A percentile compares a stretch with the other conserved stretches of the same genome.
phyloP scores from a whole-genome alignment of 2,329 filamentous ascomycete species.

The Pseudogymnoascus sp. region DNA sequence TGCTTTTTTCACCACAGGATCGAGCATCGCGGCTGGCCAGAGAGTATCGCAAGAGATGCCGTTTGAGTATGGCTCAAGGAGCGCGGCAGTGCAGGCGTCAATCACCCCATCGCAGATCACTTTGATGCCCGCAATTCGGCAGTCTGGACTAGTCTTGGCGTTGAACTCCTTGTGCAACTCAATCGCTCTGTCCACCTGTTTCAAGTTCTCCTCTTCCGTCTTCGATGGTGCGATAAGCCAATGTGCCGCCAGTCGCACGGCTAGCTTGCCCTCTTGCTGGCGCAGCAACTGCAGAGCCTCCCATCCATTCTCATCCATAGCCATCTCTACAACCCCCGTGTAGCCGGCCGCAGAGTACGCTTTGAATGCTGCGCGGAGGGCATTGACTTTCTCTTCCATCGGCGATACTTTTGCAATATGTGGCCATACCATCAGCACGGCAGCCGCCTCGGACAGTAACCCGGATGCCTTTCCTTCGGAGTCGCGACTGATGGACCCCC shows the following conservation, averaged over 20 bases:
- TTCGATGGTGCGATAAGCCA: constrained; percentile 46
- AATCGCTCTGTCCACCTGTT: constrained; percentile 45
- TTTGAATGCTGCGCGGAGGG: constrained; percentile 39
- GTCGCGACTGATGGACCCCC: constrained; percentile 46
- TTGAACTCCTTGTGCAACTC: constrained; percentile 41
- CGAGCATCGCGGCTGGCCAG: no score
- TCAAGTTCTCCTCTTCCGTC: constrained; percentile 36
- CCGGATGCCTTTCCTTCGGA: constrained; percentile 40
- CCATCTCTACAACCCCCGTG: constrained; percentile 51
- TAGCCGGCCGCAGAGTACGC: constrained; percentile 45
- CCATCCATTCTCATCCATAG: constrained; percentile 50
- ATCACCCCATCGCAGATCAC: constrained; percentile 59
- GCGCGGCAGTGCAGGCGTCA: constrained; percentile 56
- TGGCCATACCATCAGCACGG: constrained; percentile 48
- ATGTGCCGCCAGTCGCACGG: constrained; percentile 47
- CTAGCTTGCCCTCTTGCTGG: constrained; percentile 25
- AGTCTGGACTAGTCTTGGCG: constrained; percentile 37
- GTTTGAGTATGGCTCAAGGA: constrained; percentile 52
- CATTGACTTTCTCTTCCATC: constrained; percentile 40
- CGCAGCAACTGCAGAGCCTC: constrained; percentile 40
- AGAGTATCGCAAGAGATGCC: constrained; percentile 26
- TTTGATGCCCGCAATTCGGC: constrained; percentile 54
- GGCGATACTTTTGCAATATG: constrained; percentile 42
- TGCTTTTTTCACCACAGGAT: no score
- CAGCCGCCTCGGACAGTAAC: constrained; percentile 47